These are phyloP conservation scores for Backusella luteola DNA, from an alignment of 192 early-diverging fungal genomes.

Conservation along the genomic window DNA sequence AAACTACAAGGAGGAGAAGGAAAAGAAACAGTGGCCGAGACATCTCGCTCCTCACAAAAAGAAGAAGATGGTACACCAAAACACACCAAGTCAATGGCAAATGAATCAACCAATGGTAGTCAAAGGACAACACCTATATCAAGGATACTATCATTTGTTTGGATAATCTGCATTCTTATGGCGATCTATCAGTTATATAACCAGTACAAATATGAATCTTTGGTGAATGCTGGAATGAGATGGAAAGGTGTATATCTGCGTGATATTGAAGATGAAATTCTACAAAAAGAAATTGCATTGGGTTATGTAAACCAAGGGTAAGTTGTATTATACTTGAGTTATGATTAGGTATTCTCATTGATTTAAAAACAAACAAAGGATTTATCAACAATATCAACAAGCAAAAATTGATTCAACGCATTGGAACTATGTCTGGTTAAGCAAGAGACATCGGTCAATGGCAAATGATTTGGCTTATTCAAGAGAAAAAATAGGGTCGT, in stretches of 20 bases:
- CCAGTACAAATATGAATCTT: constrained; percentile 13
- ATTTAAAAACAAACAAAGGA: not conserved
- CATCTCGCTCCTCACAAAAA: not conserved
- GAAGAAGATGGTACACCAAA: constrained; percentile 18
- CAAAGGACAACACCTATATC: not conserved
- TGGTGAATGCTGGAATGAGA: constrained; percentile 23
- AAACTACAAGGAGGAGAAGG: not conserved
- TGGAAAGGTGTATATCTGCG: constrained; percentile 45
- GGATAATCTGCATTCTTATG: not conserved
- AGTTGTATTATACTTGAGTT: not conserved
- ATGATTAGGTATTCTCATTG: not conserved
- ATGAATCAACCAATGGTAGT: not conserved
- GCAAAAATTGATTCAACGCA: constrained; percentile 11
- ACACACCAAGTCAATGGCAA: not conserved
- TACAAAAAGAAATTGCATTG: constrained; percentile 7
- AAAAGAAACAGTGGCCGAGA: not conserved
- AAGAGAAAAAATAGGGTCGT: constrained; percentile 44
- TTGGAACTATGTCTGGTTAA: constrained; percentile 39
- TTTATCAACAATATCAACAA: constrained; percentile 33
- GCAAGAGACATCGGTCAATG: constrained; percentile 42
- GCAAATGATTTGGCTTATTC: constrained; percentile 44
- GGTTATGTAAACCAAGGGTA: constrained; percentile 17
- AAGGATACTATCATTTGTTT: not conserved
- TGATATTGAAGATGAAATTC: constrained; percentile 44
- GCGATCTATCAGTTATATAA: not conserved